Conservation (phyloP, 768 basidiomycete genomes). For the Cantharellus cinnabarinus region DNA sequence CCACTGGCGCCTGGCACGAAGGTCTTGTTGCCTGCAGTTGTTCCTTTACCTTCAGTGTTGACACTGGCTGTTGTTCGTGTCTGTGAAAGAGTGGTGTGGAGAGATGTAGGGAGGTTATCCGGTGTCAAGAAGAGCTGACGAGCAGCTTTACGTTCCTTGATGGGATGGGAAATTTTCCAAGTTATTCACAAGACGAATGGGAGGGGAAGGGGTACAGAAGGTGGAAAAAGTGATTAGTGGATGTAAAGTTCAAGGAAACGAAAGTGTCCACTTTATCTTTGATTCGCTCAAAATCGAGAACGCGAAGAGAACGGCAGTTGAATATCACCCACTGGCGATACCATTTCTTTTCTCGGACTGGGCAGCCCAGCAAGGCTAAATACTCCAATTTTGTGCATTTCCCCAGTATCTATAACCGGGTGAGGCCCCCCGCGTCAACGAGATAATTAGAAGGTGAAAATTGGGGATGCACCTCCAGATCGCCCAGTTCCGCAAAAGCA, state of each 20-base stretch:
- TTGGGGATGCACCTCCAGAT: conserved; percentile 32
- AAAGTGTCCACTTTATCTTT: conserved; percentile 54
- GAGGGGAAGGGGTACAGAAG: neutral
- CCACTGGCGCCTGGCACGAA: conserved; percentile 36
- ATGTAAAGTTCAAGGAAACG: neutral
- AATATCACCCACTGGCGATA: conserved; percentile 93
- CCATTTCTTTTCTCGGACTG: conserved; percentile 80
- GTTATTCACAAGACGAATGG: neutral
- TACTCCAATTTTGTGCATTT: conserved; percentile 51
- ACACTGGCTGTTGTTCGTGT: conserved; percentile 38
- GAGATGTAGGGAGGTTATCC: conserved; percentile 54
- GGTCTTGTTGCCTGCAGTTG: conserved; percentile 61
- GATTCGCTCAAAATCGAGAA: conserved; percentile 88
- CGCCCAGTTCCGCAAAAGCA: conserved; percentile 57
- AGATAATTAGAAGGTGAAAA: conserved; percentile 10
- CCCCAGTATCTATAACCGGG: conserved; percentile 13
- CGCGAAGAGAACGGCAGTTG: conserved; percentile 70
- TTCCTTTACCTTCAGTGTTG: conserved; percentile 29
- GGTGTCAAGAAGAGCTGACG: conserved; percentile 63
- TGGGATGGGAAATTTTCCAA: conserved; percentile 10
- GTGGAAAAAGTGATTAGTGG: neutral
- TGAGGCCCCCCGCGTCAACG: conserved; percentile 23
- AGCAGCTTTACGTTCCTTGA: conserved; percentile 58
- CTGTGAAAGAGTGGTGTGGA: conserved; percentile 57
- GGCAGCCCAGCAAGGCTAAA: conserved; percentile 59